Evolutionary conservation across 202 grass and related monocot genomes (phyloP), one percentile per base, ranked within the genome.

Genomic region (Hordeum pubiflorum): DNA sequence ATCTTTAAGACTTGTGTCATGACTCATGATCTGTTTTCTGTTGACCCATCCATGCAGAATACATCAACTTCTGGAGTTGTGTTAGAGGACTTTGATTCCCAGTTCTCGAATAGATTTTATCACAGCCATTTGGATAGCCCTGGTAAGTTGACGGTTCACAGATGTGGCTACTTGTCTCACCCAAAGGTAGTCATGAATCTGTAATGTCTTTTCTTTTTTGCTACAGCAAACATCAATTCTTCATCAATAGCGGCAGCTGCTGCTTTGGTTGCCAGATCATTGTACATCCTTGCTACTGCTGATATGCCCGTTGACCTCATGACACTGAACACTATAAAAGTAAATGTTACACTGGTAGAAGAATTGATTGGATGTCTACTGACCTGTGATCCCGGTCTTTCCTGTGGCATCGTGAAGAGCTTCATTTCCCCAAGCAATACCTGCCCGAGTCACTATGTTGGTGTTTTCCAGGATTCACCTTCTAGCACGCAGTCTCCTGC

Each of bases 391-490:
- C 90, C 92, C 2, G 84, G 95, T 82, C 82, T 94, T 61, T 93
- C 95, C 24, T 98, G 92, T 80, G 90, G 74, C 74, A 83, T 94
- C 32, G 86, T 78, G 43, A 89, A 84, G 73, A 89, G 62, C 56
- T 93, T 91, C 31, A 93, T 98, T 86, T 89, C 88, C 50, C 77
- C 92, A 39, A 93, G 72, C 69, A 92, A 59, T 12, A 55, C 82
- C 61, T 98, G 90, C 75, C 88, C 95, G 33, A 93, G 79, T 76
- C 95, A 94, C 57, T 97, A 97, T 89, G 95, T 98, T 81, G 90
- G 95, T 72, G 92, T 98, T 87, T 94, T 89, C 74, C 90, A 82
- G 75, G 95, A 93, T 62, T 60, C 72, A 22, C 69, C 86, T 79
- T 78, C 88, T 11, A 81, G 85, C 66, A 88, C 85, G 13, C 85